Conservation (phyloP, 176 grass and related monocot species). For the Musa acuminata region DNA sequence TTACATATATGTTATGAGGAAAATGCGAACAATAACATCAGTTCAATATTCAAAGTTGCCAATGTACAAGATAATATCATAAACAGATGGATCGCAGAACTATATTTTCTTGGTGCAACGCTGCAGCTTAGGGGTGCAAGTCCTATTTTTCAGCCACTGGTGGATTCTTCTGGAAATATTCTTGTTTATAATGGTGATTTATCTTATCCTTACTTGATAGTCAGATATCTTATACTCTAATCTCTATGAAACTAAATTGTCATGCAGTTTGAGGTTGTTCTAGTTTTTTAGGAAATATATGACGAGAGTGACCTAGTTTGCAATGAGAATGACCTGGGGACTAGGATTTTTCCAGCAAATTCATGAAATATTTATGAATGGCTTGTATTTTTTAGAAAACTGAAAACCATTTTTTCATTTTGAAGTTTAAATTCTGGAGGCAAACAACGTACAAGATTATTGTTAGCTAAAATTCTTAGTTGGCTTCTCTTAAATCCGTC, state of each 20-base stretch:
- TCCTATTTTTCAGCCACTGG: slow-evolving; percentile 46
- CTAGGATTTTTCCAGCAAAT: background rate
- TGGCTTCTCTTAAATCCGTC: background rate
- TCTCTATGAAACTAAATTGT: background rate
- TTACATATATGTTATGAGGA: background rate
- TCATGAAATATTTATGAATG: background rate
- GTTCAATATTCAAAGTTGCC: background rate
- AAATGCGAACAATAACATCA: background rate
- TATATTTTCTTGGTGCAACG: slow-evolving; percentile 58
- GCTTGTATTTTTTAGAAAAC: background rate
- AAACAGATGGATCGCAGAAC: slow-evolving; percentile 5
- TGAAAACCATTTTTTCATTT: background rate
- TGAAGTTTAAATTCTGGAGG: background rate
- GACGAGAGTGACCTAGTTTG: background rate
- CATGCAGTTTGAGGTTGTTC: background rate
- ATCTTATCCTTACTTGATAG: background rate
- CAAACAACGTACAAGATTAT: background rate
- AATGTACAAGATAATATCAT: background rate
- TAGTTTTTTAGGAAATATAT: background rate
- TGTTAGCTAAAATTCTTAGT: background rate
- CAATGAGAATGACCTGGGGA: background rate
- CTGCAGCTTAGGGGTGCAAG: slow-evolving; percentile 69
- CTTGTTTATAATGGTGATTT: slow-evolving; percentile 80
- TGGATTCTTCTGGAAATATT: slow-evolving; percentile 47
- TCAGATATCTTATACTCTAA: background rate